Evolutionary conservation across 768 basidiomycete species (phyloP).

Genomic region (Macrolepiota albuminosa): DNA sequence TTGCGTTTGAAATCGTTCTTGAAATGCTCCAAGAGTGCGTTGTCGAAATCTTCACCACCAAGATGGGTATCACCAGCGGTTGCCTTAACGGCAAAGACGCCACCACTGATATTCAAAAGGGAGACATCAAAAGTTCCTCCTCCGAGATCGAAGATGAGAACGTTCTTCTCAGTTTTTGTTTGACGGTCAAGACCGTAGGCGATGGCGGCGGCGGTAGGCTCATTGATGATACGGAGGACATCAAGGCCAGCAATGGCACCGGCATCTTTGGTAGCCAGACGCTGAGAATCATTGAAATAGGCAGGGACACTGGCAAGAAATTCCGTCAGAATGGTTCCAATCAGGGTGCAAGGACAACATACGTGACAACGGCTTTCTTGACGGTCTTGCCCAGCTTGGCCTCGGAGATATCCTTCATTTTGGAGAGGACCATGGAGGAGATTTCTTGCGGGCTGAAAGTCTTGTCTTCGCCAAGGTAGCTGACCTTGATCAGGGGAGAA

Average conservation of each 20-base stretch:
- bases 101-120: slow-evolving; percentile 93
- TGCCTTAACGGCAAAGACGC: slow-evolving; percentile 99
- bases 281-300: slow-evolving; percentile 99
- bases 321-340: slow-evolving; percentile 1
- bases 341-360: slow-evolving; percentile 27
- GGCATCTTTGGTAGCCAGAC: slow-evolving; percentile 98
- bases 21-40: slow-evolving; percentile 97
- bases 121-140: slow-evolving; percentile 99
- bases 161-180: slow-evolving; percentile 92
- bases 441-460: slow-evolving; percentile 98
- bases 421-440: slow-evolving; percentile 98
- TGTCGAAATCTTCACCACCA: slow-evolving; percentile 99
- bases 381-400: slow-evolving; percentile 98
- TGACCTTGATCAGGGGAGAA: slow-evolving; percentile 93
- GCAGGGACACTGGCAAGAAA: slow-evolving; percentile 71
- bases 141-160: slow-evolving; percentile 99
- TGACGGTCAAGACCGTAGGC: slow-evolving; percentile 98
- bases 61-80: slow-evolving; percentile 99
- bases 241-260: slow-evolving; percentile 97
- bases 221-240: slow-evolving; percentile 99
- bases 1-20: slow-evolving; percentile 99
- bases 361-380: slow-evolving; percentile 99
- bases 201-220: slow-evolving; percentile 98
- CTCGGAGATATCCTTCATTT: slow-evolving; percentile 99
- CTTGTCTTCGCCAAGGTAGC: slow-evolving; percentile 93